Evolutionary conservation across 208 protist species (phyloP), one percentile per base, ranked within the genome.

Genomic region (Leishmania turanica): DNA sequence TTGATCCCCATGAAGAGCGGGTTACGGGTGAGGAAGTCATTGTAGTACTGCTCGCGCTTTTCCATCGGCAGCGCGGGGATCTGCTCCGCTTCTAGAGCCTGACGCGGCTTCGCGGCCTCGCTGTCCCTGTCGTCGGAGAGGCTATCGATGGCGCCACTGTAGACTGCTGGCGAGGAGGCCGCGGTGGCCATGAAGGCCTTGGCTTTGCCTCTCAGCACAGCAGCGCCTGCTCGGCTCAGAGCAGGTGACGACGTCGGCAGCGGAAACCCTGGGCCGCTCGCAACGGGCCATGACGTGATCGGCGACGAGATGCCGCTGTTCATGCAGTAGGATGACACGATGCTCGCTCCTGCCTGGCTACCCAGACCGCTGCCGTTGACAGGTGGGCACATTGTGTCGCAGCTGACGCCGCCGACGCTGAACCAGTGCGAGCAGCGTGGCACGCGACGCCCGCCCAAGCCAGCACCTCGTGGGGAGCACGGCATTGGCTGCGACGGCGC

Each of bases 351-450:
- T 6, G 19, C 40, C 7, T 49, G 21, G 42, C 40, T 49, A 13
- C 68, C 40, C 19, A 24, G 8, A 3, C 40, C 72, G 72, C 49
- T 21, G 72, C 72, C 19, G 19, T 42, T 45, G 81, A 21, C 15
- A 60, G 40, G 75, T 21, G 45, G 19, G 60, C 54, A 19, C n/a
- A 84, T 34, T 3, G 77, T 64, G 11, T 90, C 81, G 24, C 69
- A 83, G 65, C 80, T 84, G 60, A 90, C 71, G 34, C 86, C 83
- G 62, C 75, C 83, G 5, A 90, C 84, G 75, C 80, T 86, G 81
- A 92, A 92, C 89, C 89, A 92, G 77, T 92, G 89, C 37, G 89
- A 92, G 70, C 89, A 80, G 9, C 89, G 89, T 19, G 84, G 82
- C 45, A 90, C 77, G 13, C 87, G 79, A 27, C 78, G 72, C 13